Evolutionary conservation across 129 eudicot species (phyloP).

Genomic region (Artemisia argyi): DNA sequence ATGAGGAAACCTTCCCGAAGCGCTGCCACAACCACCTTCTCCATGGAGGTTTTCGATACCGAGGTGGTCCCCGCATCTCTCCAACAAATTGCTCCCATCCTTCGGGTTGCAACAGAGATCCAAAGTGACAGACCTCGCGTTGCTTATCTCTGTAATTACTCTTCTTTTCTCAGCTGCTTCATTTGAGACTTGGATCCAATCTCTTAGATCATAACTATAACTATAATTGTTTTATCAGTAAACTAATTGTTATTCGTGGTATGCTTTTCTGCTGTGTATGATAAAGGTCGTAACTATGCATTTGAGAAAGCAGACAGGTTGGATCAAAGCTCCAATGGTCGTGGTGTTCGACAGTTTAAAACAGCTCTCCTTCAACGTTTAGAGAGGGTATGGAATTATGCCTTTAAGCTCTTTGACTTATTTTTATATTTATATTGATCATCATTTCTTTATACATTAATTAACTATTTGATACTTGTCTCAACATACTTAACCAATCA

Average conservation of each 20-base stretch:
- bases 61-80: constrained; percentile 97
- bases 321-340: constrained; percentile 86
- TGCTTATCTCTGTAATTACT: constrained; percentile 76
- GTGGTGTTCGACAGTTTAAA: constrained; percentile 94
- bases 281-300: constrained; percentile 83
- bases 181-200: constrained; percentile 8
- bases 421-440: background rate
- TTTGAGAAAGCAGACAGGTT: constrained; percentile 91
- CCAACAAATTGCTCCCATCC: constrained; percentile 83
- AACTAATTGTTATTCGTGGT: background rate
- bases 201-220: background rate
- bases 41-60: constrained; percentile 88
- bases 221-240: background rate
- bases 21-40: constrained; percentile 80
- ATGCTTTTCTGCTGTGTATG: background rate
- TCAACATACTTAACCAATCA: too few relatives aligned
- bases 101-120: constrained; percentile 89
- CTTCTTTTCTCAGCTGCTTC: background rate
- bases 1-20: constrained; percentile 76
- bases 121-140: constrained; percentile 84
- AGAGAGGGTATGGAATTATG: constrained; percentile 57
- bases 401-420: background rate
- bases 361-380: constrained; percentile 85
- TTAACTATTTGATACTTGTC: too few relatives aligned
- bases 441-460: background rate